Conservation (phyloP, 768 basidiomycete species). For the Cystobasidium tubakii region DNA sequence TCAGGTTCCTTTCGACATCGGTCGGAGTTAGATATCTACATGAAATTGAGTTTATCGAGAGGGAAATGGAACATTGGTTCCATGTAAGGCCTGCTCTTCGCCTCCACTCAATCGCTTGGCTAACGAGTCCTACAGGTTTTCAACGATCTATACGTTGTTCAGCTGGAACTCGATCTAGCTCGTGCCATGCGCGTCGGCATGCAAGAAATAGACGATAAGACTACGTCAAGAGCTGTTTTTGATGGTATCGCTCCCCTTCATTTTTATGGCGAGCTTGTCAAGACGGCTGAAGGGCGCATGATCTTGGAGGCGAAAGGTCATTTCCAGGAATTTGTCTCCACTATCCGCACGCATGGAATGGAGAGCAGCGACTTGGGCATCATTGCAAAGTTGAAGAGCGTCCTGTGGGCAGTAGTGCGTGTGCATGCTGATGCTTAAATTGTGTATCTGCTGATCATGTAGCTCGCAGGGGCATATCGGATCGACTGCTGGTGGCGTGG, state of each 20-base stretch:
- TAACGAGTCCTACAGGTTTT: slow-evolving; percentile 61
- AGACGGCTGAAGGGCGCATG: slow-evolving; percentile 89
- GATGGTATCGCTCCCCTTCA: slow-evolving; percentile 86
- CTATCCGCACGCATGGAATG: slow-evolving; percentile 76
- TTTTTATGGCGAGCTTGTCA: slow-evolving; percentile 96
- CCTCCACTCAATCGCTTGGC: background rate
- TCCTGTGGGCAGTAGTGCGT: slow-evolving; percentile 91
- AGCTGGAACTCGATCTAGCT: slow-evolving; percentile 85
- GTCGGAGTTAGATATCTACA: slow-evolving; percentile 88
- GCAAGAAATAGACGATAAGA: slow-evolving; percentile 59
- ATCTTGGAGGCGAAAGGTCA: slow-evolving; percentile 84
- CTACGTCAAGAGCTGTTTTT: slow-evolving; percentile 56
- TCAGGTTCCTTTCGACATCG: slow-evolving; percentile 86
- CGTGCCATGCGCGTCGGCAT: slow-evolving; percentile 64
- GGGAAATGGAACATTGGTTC: slow-evolving; percentile 95
- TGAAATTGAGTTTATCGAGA: slow-evolving; percentile 83
- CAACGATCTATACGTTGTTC: slow-evolving; percentile 85
- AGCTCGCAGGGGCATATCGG: slow-evolving; percentile 81
- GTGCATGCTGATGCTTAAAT: background rate
- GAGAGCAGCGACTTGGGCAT: slow-evolving; percentile 77
- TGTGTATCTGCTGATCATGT: background rate
- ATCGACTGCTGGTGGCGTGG: slow-evolving; percentile 79
- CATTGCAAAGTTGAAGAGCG: slow-evolving; percentile 84
- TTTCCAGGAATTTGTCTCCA: slow-evolving; percentile 80
- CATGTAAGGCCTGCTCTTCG: slow-evolving; percentile 57